A percentile compares a stretch with the other conserved stretches of the same genome.
Conservation (phyloP, 192 early-diverging fungal species). For the Lobosporangium transversale region DNA sequence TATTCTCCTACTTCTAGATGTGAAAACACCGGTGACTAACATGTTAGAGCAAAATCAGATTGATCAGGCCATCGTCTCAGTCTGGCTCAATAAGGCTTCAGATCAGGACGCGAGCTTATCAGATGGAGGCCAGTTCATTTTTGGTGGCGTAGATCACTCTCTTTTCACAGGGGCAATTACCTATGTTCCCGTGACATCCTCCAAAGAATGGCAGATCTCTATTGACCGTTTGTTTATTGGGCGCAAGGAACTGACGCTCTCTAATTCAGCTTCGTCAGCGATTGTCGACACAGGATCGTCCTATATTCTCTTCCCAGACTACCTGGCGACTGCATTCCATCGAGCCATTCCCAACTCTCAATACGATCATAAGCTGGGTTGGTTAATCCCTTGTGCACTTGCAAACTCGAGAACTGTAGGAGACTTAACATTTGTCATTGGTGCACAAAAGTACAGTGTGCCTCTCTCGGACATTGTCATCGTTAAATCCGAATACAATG, state of each 20-base stretch:
- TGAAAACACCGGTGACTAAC: constrained; percentile 54
- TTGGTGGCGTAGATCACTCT: constrained; percentile 82
- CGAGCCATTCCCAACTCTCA: constrained; percentile 38
- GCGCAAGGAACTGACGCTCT: constrained; percentile 29
- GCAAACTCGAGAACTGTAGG: constrained; percentile 37
- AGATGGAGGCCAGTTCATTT: constrained; percentile 85
- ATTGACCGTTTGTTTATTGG: constrained; percentile 55
- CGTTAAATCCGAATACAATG: constrained; percentile 34
- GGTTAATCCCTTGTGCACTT: constrained; percentile 33
- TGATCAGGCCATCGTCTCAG: constrained; percentile 87
- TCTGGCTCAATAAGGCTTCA: constrained; percentile 84
- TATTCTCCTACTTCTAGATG: not conserved
- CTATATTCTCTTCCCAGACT: constrained; percentile 58
- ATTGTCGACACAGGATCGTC: constrained; percentile 71
- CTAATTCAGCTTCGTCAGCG: constrained; percentile 51
- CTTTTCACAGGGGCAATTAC: constrained; percentile 54
- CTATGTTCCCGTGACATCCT: constrained; percentile 59
- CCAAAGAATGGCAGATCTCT: constrained; percentile 65
- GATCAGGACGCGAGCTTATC: constrained; percentile 57
- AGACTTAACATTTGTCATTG: constrained; percentile 36
- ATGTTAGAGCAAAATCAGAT: constrained; percentile 63
- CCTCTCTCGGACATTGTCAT: constrained; percentile 51
- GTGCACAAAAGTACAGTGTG: constrained; percentile 26
- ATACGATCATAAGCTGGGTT: constrained; percentile 34
- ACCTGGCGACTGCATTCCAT: constrained; percentile 44